Evolutionary conservation across 306 rosid genomes (phyloP), one percentile per base, ranked within the genome.

Genomic region (Dalbergia oliveri): DNA sequence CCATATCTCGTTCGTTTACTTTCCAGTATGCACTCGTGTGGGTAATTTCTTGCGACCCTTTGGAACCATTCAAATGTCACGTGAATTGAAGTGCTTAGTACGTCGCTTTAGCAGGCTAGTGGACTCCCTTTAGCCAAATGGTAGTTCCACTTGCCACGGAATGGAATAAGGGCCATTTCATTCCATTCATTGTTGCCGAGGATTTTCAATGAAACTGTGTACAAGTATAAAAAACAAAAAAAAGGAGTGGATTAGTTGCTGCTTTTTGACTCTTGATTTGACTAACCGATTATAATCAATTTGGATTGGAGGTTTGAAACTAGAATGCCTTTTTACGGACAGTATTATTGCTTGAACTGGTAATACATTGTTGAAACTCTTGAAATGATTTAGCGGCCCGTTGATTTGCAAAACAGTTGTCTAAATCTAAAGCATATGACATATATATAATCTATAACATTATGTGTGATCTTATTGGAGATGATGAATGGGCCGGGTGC

Each of bases 141-240:
- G 13, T 39, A 54, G 43, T 19, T 5, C 74, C 49, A 63, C 73
- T 72, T 23, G 79, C 49, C 72, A 6, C 23, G 35, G 31, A 37
- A n/a, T n/a, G 14, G 34, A 54, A 4, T 8, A 65, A 65, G 15
- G 61, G 12, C 18, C 62, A 49, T 63, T 63, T 33, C 63, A 45
- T 64, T 64, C 64, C 80, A 65, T 65, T 51, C 12, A 80, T 72
- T 44, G 84, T 53, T 63, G 57, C 57, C 33, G 58, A 21, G 21
- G 57, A 58, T 72, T 54, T 78, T 67, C 9, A 15, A 44, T 5
- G 21, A 31, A 3, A 62, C 53, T 13, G 19, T 19, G 37, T 37
- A 1, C 26, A 37, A 35, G 26, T 44, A 21, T 21, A 0, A 21
- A 21, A 21, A 21, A 21, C n/a, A 13, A 68, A 56, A 45, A 49